phyloP scores from a whole-genome alignment of 371 early-diverging fungal genomes.

The Mucor velutinosus region DNA sequence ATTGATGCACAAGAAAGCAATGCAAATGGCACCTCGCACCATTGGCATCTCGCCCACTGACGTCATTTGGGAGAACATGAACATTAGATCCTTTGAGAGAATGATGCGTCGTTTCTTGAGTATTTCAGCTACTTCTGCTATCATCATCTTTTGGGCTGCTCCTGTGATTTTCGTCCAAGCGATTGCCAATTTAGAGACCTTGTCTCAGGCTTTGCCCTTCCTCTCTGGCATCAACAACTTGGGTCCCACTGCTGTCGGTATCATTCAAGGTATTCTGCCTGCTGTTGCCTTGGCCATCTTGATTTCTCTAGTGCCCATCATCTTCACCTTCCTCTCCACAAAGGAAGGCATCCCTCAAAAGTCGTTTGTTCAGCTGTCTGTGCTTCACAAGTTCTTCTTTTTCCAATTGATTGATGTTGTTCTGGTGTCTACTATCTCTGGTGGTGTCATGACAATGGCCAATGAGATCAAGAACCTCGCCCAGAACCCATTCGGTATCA shows the following conservation, averaged over 20 bases:
- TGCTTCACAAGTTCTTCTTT: conserved; percentile 73
- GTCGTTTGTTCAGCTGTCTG: conserved; percentile 62
- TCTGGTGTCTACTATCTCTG: conserved; percentile 74
- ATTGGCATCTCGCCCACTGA: conserved; percentile 74
- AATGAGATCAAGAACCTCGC: conserved; percentile 25
- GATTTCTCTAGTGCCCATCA: conserved; percentile 71
- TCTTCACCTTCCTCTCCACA: conserved; percentile 66
- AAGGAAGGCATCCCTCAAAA: conserved; percentile 72
- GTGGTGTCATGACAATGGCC: conserved; percentile 60
- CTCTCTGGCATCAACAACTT: conserved; percentile 38
- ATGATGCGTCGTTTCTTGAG: conserved; percentile 60
- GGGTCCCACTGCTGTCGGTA: conserved; percentile 48
- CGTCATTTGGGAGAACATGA: conserved; percentile 84
- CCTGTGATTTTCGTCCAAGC: conserved; percentile 65
- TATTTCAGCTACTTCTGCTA: conserved; percentile 43
- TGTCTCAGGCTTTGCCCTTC: conserved; percentile 56
- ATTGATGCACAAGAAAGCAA: conserved; percentile 65
- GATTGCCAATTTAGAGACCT: conserved; percentile 63
- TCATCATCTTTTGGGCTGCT: conserved; percentile 75
- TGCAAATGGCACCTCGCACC: conserved; percentile 69
- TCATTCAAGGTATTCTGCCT: conserved; percentile 83
- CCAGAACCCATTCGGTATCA: conserved; percentile 48
- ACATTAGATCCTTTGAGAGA: conserved; percentile 57
- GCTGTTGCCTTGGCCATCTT: conserved; percentile 72
- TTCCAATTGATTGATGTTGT: conserved; percentile 86